phyloP scores from a whole-genome alignment of 495 filamentous ascomycete genomes.

The Lentithecium fluviatile region DNA sequence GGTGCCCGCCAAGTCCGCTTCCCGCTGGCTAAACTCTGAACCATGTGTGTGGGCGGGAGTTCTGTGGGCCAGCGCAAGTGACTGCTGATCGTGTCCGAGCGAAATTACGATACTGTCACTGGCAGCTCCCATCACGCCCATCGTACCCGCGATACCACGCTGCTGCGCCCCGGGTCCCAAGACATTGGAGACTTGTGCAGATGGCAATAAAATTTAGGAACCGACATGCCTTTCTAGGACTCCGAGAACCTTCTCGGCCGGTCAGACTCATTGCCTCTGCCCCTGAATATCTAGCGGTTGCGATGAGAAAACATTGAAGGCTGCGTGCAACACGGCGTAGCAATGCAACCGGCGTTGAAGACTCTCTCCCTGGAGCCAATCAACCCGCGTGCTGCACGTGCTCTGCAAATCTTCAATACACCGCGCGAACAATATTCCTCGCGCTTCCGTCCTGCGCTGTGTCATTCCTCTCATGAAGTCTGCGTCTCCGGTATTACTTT shows the following conservation, averaged over 20 bases:
- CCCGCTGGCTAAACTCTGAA: conserved; percentile 31
- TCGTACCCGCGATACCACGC: conserved; percentile 5
- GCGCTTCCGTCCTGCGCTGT: too few relatives aligned
- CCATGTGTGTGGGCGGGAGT: conserved; percentile 23
- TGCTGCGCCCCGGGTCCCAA: too few relatives aligned
- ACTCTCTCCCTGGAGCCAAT: too few relatives aligned
- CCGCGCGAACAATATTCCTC: too few relatives aligned
- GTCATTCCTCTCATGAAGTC: too few relatives aligned
- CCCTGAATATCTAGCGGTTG: neutral
- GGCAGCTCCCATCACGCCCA: conserved; percentile 14
- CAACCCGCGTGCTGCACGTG: too few relatives aligned
- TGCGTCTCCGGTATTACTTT: too few relatives aligned
- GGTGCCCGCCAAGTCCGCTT: conserved; percentile 23
- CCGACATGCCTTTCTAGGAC: conserved; percentile 1
- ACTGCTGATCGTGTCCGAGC: conserved; percentile 19
- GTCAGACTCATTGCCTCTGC: neutral
- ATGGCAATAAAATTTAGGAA: conserved; percentile 17
- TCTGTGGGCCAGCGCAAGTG: conserved; percentile 17
- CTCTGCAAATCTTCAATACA: too few relatives aligned
- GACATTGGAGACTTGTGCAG: too few relatives aligned
- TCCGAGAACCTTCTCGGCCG: conserved; percentile 4
- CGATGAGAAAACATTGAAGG: too few relatives aligned
- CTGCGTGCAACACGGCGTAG: too few relatives aligned
- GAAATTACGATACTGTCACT: conserved; percentile 1
- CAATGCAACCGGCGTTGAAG: too few relatives aligned